Evolutionary conservation across 2,329 filamentous ascomycete species (phyloP).

Genomic region (Penicillium sp.): DNA sequence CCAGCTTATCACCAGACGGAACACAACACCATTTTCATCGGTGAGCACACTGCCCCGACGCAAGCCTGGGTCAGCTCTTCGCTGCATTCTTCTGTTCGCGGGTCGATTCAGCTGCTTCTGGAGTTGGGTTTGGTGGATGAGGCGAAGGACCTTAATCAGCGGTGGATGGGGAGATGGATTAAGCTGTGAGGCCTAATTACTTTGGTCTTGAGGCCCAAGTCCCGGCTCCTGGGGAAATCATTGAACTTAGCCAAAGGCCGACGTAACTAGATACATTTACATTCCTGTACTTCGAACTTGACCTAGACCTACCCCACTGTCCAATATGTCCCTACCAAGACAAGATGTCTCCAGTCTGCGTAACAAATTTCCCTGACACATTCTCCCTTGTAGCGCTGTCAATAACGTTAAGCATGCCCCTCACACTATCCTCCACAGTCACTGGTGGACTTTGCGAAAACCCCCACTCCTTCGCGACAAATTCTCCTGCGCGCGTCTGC

Average conservation of each 20-base stretch:
- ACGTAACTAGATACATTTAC: too few relatives aligned
- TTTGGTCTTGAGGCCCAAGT: too few relatives aligned
- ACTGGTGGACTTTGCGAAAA: constrained; percentile 25
- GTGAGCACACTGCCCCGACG: constrained; percentile 36
- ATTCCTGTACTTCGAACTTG: too few relatives aligned
- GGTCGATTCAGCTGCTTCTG: constrained; percentile 32
- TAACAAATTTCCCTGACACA: constrained; percentile 35
- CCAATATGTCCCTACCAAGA: constrained; percentile 6
- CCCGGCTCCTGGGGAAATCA: too few relatives aligned
- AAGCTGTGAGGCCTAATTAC: constrained; percentile 5
- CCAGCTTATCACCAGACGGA: constrained; percentile 34
- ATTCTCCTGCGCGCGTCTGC: constrained; percentile 27
- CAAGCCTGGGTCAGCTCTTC: constrained; percentile 36
- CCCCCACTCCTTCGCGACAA: constrained; percentile 34
- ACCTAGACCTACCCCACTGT: not conserved
- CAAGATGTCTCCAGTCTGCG: constrained; percentile 31
- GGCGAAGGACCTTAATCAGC: constrained; percentile 59
- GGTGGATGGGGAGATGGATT: constrained; percentile 68
- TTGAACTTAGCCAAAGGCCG: too few relatives aligned
- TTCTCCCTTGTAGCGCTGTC: constrained; percentile 37
- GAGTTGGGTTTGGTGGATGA: constrained; percentile 65
- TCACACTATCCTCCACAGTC: constrained; percentile 33
- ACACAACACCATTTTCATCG: constrained; percentile 36
- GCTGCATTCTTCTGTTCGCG: constrained; percentile 31
- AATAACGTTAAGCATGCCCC: constrained; percentile 35